These are phyloP conservation scores for Senna siamea DNA, from an alignment of 306 rosid species.

Conservation along the genomic window DNA sequence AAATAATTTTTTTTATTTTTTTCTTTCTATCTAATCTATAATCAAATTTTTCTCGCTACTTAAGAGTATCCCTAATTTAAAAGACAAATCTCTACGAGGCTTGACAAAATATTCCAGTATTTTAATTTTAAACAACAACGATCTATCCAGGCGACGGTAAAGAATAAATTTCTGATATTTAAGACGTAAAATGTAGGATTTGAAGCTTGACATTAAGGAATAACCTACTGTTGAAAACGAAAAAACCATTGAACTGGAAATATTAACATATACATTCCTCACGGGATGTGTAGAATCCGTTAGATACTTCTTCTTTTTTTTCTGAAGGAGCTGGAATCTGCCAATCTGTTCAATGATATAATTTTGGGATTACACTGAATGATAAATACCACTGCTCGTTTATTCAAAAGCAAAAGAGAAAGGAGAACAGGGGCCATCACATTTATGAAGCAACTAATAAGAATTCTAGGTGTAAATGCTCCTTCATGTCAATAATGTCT, in stretches of 20 bases:
- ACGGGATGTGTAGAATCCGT: background rate
- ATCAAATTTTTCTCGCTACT: too few relatives aligned
- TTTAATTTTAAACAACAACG: too few relatives aligned
- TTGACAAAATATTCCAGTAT: background rate
- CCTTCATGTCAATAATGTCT: slow-evolving; percentile 24
- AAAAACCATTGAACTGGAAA: background rate
- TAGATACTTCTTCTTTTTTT: too few relatives aligned
- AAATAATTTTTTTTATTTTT: too few relatives aligned
- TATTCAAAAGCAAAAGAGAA: background rate
- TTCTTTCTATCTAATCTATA: too few relatives aligned
- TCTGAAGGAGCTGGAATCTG: background rate
- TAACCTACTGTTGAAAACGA: background rate
- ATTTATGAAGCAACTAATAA: background rate
- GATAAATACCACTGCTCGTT: background rate
- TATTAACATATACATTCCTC: background rate
- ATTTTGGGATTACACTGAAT: background rate
- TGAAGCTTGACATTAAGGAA: background rate
- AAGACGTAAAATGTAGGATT: background rate
- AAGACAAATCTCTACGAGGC: background rate
- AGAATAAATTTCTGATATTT: background rate
- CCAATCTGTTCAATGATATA: background rate
- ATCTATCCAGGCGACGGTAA: background rate
- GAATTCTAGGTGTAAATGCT: background rate
- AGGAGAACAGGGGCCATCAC: background rate
- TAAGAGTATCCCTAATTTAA: too few relatives aligned